Evolutionary conservation across 2,329 filamentous ascomycete genomes (phyloP), one percentile per base, ranked within the genome.

Genomic region (Cladosporium sp.): DNA sequence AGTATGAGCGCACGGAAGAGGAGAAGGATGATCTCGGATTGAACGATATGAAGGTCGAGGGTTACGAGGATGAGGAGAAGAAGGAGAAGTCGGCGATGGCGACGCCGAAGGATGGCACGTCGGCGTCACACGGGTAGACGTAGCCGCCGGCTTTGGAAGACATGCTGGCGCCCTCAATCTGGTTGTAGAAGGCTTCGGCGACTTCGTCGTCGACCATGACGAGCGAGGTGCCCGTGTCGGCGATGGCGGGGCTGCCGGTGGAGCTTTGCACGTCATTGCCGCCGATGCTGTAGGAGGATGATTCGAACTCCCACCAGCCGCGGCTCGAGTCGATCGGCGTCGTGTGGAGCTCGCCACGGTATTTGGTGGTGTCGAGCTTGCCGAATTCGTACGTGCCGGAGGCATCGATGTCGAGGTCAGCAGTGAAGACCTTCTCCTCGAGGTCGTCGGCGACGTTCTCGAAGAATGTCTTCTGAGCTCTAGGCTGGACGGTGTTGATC

Each of bases 1-100:
- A 88, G 24, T 99, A 99, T 68, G 82, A 87, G 53, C 80, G 93
- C 54, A 96, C 92, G 0, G 83, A 86, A 0, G 88, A 96, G 68
- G 93, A 99, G 66, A 89, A 96, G 71, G 93, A 99, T 63, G 89
- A 96, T 53, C 74, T 99, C 9, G 93, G 93, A 0, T 73, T 99
- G 57, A 83, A 76, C 53, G 93, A 99, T 65, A 99, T 99, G 84
- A 93, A 92, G 78, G 83, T 84, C 0, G 91, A 97, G 68, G 84
- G 83, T 0, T 97, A 99, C 64, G 86, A 86, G 68, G 57, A 61
- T 50, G 60, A 63, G 29, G 42, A 44, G 17, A 19, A 13, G 50
- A 27, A 27, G 22, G 4, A 27, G 9, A 9, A 4, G 4, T 27
- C 22, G 22, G 9, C 83, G 24, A 85, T 74, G 20, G 79, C 77